These are phyloP conservation scores for Yamadazyma songkhlaensis DNA, from an alignment of 1,139 yeast genomes.

Conservation along the genomic window DNA sequence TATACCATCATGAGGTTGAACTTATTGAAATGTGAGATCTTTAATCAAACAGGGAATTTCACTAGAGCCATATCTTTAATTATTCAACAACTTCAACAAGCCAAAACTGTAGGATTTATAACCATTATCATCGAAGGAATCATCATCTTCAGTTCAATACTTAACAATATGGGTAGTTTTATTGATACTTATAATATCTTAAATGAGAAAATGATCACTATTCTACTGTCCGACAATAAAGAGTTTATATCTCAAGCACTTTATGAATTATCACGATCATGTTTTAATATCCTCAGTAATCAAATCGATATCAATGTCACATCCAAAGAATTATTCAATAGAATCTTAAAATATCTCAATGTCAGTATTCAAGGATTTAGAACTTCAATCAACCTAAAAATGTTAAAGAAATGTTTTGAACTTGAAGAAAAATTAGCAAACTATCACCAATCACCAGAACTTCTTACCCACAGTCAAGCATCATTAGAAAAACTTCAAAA, in stretches of 20 bases:
- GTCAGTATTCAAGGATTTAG: conserved; percentile 45
- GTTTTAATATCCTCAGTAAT: conserved; percentile 19
- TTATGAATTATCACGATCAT: conserved; percentile 32
- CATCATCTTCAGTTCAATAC: conserved; percentile 33
- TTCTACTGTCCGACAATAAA: conserved; percentile 32
- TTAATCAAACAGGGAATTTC: conserved; percentile 34
- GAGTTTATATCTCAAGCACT: conserved; percentile 36
- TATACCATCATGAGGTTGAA: conserved; percentile 42
- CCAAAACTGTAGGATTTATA: conserved; percentile 39
- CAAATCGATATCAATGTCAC: conserved; percentile 3
- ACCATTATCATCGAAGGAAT: conserved; percentile 40
- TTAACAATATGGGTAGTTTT: conserved; percentile 31
- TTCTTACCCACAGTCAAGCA: conserved; percentile 30
- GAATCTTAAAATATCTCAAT: conserved; percentile 35
- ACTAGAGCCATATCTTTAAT: conserved; percentile 42
- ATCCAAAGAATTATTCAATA: conserved; percentile 19
- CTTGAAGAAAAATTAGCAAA: conserved; percentile 35
- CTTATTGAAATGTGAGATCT: conserved; percentile 41
- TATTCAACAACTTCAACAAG: conserved; percentile 42
- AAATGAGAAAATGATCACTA: conserved; percentile 35
- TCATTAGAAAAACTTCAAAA: conserved; percentile 29
- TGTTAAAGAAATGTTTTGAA: conserved; percentile 28
- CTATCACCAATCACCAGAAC: conserved; percentile 21
- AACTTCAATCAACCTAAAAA: conserved; percentile 25
- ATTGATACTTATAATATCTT: conserved; percentile 38